A percentile compares a stretch with the other conserved stretches of the same genome.
Evolutionary conservation across 106 monocot species (phyloP).

Genomic region (Dendrobium chrysotoxum): DNA sequence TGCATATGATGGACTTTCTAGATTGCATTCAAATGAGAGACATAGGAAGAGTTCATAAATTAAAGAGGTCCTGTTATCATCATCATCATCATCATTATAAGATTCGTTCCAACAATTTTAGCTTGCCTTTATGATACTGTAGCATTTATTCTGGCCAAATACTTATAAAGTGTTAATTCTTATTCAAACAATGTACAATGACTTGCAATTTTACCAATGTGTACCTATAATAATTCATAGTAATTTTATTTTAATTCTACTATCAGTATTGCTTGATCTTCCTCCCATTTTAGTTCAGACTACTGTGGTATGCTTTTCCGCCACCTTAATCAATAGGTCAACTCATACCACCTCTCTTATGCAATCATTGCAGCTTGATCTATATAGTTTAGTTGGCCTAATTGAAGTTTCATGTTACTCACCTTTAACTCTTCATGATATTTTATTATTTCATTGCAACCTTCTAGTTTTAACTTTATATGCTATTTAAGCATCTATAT

Average conservation of each 20-base stretch:
- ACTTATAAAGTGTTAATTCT: background rate
- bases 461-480: too few species aligned
- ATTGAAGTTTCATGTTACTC: too few species aligned
- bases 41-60: background rate
- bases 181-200: background rate
- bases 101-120: background rate
- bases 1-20: background rate
- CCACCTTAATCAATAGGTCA: too few species aligned
- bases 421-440: too few species aligned
- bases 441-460: too few species aligned
- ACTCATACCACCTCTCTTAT: too few species aligned
- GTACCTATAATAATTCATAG: background rate
- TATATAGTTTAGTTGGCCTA: too few species aligned
- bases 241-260: background rate
- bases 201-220: background rate
- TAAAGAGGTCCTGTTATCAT: background rate
- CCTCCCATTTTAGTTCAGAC: background rate
- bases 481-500: too few species aligned
- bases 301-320: too few species aligned
- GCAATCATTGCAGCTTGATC: too few species aligned
- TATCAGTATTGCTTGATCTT: background rate
- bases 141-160: background rate
- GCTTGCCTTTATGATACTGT: background rate
- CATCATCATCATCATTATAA: background rate
- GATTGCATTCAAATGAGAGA: background rate